Percentiles rank a stretch among this genome's conserved stretches.
Evolutionary conservation across 768 basidiomycete genomes (phyloP).

Genomic region (Kwoniella europaea): DNA sequence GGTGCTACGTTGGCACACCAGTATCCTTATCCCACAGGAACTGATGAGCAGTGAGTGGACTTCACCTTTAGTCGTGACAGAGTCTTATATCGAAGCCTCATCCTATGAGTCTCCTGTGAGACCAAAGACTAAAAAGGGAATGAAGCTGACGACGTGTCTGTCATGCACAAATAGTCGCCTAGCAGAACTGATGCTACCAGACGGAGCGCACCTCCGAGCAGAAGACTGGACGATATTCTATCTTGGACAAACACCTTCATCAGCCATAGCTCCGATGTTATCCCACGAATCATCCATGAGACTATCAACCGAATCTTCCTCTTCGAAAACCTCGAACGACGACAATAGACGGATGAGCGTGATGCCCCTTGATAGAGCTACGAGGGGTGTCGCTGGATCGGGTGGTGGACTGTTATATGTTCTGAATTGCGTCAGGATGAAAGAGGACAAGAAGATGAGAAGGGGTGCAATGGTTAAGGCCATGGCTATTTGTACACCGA

Average conservation of each 20-base stretch:
- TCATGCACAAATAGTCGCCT: slow-evolving; percentile 80
- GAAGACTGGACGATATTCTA: slow-evolving; percentile 99
- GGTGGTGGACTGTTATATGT: slow-evolving; percentile 72
- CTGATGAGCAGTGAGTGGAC: slow-evolving; percentile 81
- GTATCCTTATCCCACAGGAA: slow-evolving; percentile 90
- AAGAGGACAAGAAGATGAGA: slow-evolving; percentile 81
- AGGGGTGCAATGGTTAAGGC: slow-evolving; percentile 95
- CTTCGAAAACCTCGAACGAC: neutral
- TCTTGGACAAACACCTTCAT: slow-evolving; percentile 89
- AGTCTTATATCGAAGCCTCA: slow-evolving; percentile 14
- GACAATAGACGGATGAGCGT: slow-evolving; percentile 19
- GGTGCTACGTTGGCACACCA: slow-evolving; percentile 94
- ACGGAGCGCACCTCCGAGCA: slow-evolving; percentile 90
- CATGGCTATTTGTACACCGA: slow-evolving; percentile 87
- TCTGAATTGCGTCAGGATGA: slow-evolving; percentile 86
- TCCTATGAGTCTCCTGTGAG: too few relatives aligned
- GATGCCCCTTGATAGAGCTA: slow-evolving; percentile 27
- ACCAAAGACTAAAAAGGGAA: neutral
- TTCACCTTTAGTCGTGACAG: neutral
- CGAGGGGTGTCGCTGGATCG: slow-evolving; percentile 34
- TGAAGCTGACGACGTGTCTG: slow-evolving; percentile 1
- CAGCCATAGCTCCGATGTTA: slow-evolving; percentile 81
- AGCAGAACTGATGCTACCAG: slow-evolving; percentile 97
- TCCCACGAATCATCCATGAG: slow-evolving; percentile 58
- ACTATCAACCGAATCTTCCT: slow-evolving; percentile 20